A percentile compares a stretch with the other conserved stretches of the same genome.
Evolutionary conservation across 1,284 basidiomycete species (phyloP).

Genomic region (Neotropicomus parvogracilis): DNA sequence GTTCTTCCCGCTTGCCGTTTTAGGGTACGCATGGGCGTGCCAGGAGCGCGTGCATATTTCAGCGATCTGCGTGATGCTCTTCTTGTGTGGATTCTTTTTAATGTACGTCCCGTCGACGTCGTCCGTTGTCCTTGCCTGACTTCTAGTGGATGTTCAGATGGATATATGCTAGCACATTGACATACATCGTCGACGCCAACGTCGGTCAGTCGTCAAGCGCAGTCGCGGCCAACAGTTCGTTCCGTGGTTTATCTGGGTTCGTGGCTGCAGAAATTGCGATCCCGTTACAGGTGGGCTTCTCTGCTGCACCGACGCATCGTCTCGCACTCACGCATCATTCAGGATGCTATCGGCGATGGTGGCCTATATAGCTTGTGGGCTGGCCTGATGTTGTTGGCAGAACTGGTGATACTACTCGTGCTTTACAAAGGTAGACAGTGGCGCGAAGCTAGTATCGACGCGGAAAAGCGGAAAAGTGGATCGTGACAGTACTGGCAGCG

Average conservation of each 20-base stretch:
- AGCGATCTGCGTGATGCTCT: slow-evolving; percentile 61
- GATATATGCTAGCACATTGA: slow-evolving; percentile 67
- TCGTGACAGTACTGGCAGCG: background rate
- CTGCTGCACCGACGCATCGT: background rate
- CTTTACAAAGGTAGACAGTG: slow-evolving; percentile 42
- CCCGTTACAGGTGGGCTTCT: slow-evolving; percentile 20
- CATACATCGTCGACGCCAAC: slow-evolving; percentile 79
- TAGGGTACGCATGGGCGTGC: slow-evolving; percentile 78
- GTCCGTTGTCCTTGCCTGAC: background rate
- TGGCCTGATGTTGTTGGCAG: slow-evolving; percentile 45
- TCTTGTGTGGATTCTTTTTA: slow-evolving; percentile 64
- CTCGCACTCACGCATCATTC: background rate
- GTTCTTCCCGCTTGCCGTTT: slow-evolving; percentile 53
- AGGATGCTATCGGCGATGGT: slow-evolving; percentile 59
- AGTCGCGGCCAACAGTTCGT: slow-evolving; percentile 66
- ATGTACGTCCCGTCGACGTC: slow-evolving; percentile 47
- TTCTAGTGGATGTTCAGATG: slow-evolving; percentile 41
- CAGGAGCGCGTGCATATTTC: slow-evolving; percentile 63
- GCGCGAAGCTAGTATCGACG: slow-evolving; percentile 27
- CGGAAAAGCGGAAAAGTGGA: slow-evolving; percentile 12
- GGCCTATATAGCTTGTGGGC: slow-evolving; percentile 62
- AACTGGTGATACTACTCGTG: slow-evolving; percentile 42
- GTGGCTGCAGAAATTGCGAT: slow-evolving; percentile 69
- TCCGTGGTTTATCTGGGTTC: slow-evolving; percentile 67
- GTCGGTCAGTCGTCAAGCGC: slow-evolving; percentile 68